A percentile compares a stretch with the other conserved stretches of the same genome.
Conservation (phyloP, 2,329 filamentous ascomycete genomes). For the Fusarium metavorans region DNA sequence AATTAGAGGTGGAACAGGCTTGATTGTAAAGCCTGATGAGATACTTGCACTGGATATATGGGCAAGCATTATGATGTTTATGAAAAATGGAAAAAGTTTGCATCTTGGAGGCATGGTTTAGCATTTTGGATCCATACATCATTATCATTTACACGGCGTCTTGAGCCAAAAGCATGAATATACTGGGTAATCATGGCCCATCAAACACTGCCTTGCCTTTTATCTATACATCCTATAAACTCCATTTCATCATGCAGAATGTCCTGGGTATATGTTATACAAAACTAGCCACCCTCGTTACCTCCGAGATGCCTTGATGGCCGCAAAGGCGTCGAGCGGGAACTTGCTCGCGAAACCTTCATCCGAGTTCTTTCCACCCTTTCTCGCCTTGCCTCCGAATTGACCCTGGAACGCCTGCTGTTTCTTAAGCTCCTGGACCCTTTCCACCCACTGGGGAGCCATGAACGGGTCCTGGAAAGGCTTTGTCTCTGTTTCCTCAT, state of each 20-base stretch:
- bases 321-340: not conserved
- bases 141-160: conserved; percentile 6
- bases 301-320: not conserved
- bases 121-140: conserved; percentile 16
- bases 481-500: not conserved
- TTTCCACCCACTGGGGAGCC: conserved; percentile 11
- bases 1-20: conserved; percentile 11
- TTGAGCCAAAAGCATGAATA: conserved; percentile 23
- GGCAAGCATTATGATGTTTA: not conserved
- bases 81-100: not conserved
- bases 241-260: not conserved
- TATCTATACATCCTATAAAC: conserved; percentile 10
- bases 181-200: not conserved
- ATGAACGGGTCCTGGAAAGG: conserved; percentile 26
- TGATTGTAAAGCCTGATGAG: not conserved
- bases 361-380: not conserved
- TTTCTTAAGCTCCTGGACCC: conserved; percentile 1
- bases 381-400: not conserved
- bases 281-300: not conserved
- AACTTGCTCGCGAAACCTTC: not conserved
- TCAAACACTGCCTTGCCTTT: not conserved
- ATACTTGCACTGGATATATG: not conserved
- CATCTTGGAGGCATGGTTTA: not conserved
- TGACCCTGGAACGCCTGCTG: not conserved
- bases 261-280: conserved; percentile 19